A percentile compares a stretch with the other conserved stretches of the same genome.
phyloP scores from a whole-genome alignment of 2,329 filamentous ascomycete species.

The Stachybotrys chartarum region DNA sequence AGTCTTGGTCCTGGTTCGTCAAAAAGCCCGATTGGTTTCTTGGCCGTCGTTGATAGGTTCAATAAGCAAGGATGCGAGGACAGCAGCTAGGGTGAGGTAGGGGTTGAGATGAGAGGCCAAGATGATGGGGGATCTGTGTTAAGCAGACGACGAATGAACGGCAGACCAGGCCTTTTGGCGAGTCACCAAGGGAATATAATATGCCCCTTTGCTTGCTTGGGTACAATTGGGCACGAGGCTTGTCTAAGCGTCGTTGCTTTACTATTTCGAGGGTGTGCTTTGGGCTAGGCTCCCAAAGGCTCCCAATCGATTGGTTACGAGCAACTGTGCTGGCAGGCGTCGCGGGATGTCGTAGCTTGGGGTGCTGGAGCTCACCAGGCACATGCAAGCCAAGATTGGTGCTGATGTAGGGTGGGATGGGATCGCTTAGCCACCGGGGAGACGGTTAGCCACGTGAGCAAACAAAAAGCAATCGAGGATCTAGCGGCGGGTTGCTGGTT shows the following conservation, averaged over 20 bases:
- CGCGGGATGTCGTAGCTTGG: slow-evolving; percentile 31
- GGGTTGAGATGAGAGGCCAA: slow-evolving; percentile 6
- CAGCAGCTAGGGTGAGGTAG: slow-evolving; percentile 6
- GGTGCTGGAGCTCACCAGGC: slow-evolving; percentile 42
- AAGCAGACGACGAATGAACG: slow-evolving; percentile 13
- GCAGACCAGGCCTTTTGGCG: slow-evolving; percentile 15
- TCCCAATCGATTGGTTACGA: slow-evolving; percentile 51
- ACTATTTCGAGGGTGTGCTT: slow-evolving; percentile 32
- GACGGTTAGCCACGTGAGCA: slow-evolving; percentile 37
- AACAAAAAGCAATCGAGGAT: slow-evolving; percentile 6
- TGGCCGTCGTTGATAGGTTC: background rate
- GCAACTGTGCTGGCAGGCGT: slow-evolving; percentile 55
- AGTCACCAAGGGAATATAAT: slow-evolving; percentile 22
- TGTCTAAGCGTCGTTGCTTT: slow-evolving; percentile 25
- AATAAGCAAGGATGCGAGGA: slow-evolving; percentile 3
- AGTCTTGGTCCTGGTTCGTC: slow-evolving; percentile 15
- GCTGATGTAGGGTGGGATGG: slow-evolving; percentile 4
- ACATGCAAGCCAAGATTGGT: slow-evolving; percentile 53
- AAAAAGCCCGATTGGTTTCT: background rate
- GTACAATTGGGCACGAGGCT: slow-evolving; percentile 39
- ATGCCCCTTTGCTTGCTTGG: slow-evolving; percentile 24
- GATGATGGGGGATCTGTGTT: slow-evolving; percentile 1
- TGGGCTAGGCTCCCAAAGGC: slow-evolving; percentile 17
- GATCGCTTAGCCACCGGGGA: slow-evolving; percentile 23
- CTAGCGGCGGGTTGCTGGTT: background rate